Evolutionary conservation across 73 alveolate species (phyloP).

Genomic region (Diophrys appendiculata): DNA sequence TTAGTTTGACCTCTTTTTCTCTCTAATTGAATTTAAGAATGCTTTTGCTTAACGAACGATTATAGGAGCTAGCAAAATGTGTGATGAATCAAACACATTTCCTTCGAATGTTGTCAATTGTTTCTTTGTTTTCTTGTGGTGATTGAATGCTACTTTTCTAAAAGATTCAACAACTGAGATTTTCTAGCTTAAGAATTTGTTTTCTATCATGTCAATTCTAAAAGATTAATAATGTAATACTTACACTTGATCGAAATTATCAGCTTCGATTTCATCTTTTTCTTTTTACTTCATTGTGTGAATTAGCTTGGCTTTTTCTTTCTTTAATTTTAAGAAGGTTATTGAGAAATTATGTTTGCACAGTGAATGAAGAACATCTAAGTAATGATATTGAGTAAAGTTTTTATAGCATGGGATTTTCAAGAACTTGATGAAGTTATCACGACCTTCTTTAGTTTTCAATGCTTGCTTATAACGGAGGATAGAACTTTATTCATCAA

Average conservation of each 20-base stretch:
- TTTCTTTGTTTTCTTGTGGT: background rate
- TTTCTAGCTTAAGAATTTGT: background rate
- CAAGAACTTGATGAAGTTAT: background rate
- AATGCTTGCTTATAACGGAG: slow-evolving; percentile 16
- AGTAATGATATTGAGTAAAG: slow-evolving; percentile 17
- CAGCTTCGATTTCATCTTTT: background rate
- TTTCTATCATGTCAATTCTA: background rate
- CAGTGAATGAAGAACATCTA: slow-evolving; percentile 29
- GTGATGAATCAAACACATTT: slow-evolving; percentile 5
- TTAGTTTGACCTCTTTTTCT: too few species aligned
- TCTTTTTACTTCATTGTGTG: background rate
- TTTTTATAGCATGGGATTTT: slow-evolving; percentile 28
- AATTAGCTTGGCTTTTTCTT: too few species aligned
- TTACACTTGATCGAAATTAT: background rate
- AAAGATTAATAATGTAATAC: background rate
- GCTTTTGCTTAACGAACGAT: background rate
- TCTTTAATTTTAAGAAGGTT: background rate
- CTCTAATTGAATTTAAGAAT: background rate
- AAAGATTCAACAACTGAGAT: slow-evolving; percentile 5
- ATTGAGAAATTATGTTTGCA: slow-evolving; percentile 8
- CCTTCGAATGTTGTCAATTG: background rate
- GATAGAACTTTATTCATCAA: background rate
- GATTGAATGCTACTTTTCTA: background rate
- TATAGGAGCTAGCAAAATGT: background rate
- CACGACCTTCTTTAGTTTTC: background rate